Evolutionary conservation across 2,329 filamentous ascomycete species (phyloP).

Genomic region (Aspergillus japonicus): DNA sequence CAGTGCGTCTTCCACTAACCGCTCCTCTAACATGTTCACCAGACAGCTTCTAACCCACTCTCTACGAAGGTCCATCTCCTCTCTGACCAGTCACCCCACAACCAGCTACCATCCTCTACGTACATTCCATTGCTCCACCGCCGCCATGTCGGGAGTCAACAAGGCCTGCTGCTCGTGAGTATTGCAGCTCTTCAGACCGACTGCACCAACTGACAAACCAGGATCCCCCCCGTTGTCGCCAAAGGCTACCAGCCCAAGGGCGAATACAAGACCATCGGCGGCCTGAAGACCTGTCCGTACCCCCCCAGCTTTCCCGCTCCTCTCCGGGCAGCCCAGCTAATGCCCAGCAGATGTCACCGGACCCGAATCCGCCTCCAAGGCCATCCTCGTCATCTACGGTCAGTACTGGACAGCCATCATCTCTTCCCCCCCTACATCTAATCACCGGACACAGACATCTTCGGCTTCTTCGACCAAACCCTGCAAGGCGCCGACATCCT

Average conservation of each 20-base stretch:
- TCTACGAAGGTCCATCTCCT: constrained; percentile 22
- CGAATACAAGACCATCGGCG: constrained; percentile 58
- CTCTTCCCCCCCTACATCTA: neutral
- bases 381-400: constrained; percentile 58
- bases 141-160: constrained; percentile 42
- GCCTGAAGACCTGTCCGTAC: constrained; percentile 59
- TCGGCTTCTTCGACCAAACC: constrained; percentile 64
- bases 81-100: constrained; percentile 9
- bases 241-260: constrained; percentile 57
- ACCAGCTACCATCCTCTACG: constrained; percentile 8
- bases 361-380: constrained; percentile 54
- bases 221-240: constrained; percentile 44
- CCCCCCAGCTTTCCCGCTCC: neutral
- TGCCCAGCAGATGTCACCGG: constrained; percentile 53
- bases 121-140: constrained; percentile 24
- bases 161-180: constrained; percentile 48
- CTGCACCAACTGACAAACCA: constrained; percentile 12
- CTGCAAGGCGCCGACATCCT: constrained; percentile 64
- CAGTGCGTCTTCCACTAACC: constrained; percentile 3
- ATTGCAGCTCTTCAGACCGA: neutral
- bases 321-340: neutral
- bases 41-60: constrained; percentile 25
- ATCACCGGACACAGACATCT: constrained; percentile 51
- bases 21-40: constrained; percentile 16
- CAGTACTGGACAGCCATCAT: constrained; percentile 6